Evolutionary conservation across 1,284 basidiomycete species (phyloP).

Genomic region (Cutaneotrichosporon cutaneum): DNA sequence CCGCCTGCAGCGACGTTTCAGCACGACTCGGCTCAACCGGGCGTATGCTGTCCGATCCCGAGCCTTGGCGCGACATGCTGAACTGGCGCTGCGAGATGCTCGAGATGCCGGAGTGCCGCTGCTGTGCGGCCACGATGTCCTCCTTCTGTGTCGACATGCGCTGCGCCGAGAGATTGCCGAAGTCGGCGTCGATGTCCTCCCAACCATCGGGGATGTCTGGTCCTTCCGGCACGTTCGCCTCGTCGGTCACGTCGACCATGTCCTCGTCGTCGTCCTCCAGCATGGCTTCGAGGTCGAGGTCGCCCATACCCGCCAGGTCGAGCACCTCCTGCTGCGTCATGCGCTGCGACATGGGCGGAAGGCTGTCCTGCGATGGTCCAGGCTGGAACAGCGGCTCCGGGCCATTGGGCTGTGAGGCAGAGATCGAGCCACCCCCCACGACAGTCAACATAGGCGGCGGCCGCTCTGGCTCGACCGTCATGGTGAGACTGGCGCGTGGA

Average conservation of each 20-base stretch:
- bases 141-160: constrained; percentile 22
- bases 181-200: constrained; percentile 18
- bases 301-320: constrained; percentile 32
- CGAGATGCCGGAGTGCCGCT: neutral
- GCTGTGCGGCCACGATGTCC: constrained; percentile 2
- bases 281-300: constrained; percentile 30
- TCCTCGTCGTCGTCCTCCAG: constrained; percentile 33
- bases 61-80: neutral
- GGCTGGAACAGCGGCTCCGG: constrained; percentile 34
- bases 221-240: neutral
- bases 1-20: neutral
- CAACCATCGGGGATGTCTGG: constrained; percentile 13
- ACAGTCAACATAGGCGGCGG: constrained; percentile 11
- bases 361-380: constrained; percentile 18
- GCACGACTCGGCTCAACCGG: neutral
- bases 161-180: constrained; percentile 12
- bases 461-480: constrained; percentile 10
- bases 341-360: neutral
- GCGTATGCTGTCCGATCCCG: neutral
- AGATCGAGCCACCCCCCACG: neutral
- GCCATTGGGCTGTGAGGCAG: constrained; percentile 6
- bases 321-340: constrained; percentile 38
- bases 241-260: neutral
- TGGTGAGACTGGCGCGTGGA: constrained; percentile 25
- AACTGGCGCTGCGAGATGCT: neutral